A percentile compares a stretch with the other conserved stretches of the same genome.
Evolutionary conservation across 805 yeast species (phyloP).

Genomic region (Wickerhamiella kazuoi): DNA sequence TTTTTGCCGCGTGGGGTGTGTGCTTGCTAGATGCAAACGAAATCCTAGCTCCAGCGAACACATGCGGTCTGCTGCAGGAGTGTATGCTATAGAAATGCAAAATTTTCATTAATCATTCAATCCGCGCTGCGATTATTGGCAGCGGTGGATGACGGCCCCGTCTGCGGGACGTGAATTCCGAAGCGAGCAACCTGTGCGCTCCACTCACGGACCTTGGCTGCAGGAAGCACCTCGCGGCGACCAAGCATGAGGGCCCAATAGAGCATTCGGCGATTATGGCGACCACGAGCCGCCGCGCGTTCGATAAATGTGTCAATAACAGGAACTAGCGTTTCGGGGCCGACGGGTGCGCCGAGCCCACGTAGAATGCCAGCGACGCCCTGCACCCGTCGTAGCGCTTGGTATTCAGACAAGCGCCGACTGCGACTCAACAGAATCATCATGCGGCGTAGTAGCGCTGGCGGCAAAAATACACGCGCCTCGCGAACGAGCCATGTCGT

Average conservation of each 20-base stretch:
- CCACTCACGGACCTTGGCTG: constrained; percentile 12
- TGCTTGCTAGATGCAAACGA: too few species aligned
- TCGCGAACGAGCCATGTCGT: constrained; percentile 13
- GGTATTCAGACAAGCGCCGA: constrained; percentile 12
- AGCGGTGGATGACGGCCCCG: too few species aligned
- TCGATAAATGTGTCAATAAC: constrained; percentile 15
- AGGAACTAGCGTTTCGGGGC: constrained; percentile 8
- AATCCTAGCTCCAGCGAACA: too few species aligned
- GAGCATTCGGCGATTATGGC: constrained; percentile 16
- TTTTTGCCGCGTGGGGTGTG: too few species aligned
- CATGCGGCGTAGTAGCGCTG: constrained; percentile 11
- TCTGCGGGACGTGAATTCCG: too few species aligned
- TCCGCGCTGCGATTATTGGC: too few species aligned
- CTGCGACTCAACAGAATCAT: constrained; percentile 11
- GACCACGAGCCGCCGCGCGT: constrained; percentile 9
- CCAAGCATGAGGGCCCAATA: constrained; percentile 19
- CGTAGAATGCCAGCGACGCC: constrained; percentile 10
- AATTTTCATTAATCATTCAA: too few species aligned
- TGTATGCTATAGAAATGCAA: too few species aligned
- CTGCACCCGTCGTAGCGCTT: constrained; percentile 12
- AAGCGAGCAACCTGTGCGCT: too few species aligned
- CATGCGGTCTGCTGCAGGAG: too few species aligned
- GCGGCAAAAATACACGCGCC: constrained; percentile 8
- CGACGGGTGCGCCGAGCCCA: constrained; percentile 3
- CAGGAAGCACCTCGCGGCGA: constrained; percentile 11